Conservation (phyloP, 2,329 filamentous ascomycete genomes). For the Dactylellina drechsleri region DNA sequence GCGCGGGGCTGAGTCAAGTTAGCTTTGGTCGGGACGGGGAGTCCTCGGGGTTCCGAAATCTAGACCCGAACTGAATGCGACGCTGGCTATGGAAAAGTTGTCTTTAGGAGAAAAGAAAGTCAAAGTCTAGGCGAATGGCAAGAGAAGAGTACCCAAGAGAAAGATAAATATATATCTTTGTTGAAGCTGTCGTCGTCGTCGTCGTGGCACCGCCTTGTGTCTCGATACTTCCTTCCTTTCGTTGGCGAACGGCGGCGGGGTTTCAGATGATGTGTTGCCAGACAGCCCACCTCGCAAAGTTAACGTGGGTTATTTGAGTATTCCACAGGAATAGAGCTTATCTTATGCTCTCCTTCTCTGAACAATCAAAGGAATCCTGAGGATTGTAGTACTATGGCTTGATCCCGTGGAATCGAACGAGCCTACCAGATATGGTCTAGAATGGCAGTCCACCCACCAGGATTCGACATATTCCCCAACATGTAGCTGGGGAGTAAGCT, state of each 20-base stretch:
- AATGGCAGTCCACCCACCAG: neutral
- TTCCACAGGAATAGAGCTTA: too few species aligned
- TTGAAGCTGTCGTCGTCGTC: neutral
- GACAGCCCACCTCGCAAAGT: constrained; percentile 3
- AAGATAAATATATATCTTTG: too few species aligned
- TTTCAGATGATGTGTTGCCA: constrained; percentile 54
- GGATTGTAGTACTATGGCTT: neutral
- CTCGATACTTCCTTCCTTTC: neutral
- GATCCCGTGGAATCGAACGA: constrained; percentile 11
- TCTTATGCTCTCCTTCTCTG: neutral
- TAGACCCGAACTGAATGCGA: neutral
- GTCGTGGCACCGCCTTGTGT: constrained; percentile 22
- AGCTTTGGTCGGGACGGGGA: constrained; percentile 16
- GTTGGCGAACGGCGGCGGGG: constrained; percentile 30
- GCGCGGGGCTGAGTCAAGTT: constrained; percentile 45
- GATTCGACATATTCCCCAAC: neutral
- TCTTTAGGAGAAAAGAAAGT: neutral
- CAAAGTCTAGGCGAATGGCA: constrained; percentile 26
- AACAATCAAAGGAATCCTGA: neutral
- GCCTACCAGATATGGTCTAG: neutral
- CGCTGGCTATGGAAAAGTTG: neutral
- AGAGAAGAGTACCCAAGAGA: neutral
- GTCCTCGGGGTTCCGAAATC: constrained; percentile 30
- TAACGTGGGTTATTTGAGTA: neutral
- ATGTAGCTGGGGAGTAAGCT: neutral